These are phyloP conservation scores for Alopecurus myosuroides DNA, from an alignment of 176 grass and related monocot genomes.

Conservation along the genomic window DNA sequence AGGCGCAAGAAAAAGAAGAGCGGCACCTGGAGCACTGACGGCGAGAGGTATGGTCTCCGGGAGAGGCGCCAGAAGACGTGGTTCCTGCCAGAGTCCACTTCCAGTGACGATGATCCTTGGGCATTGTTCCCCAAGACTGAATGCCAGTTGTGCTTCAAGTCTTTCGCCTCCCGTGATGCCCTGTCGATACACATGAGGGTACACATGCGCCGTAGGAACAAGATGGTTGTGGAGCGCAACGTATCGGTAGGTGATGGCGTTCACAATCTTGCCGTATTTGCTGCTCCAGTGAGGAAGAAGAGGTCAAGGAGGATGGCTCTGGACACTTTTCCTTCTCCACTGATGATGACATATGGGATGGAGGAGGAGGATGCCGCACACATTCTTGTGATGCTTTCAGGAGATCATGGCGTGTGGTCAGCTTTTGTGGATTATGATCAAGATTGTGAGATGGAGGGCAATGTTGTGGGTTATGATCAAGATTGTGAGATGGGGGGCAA, in stretches of 20 bases:
- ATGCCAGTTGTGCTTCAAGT: conserved; percentile 40
- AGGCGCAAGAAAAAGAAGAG: conserved; percentile 3
- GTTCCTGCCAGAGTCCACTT: conserved; percentile 1
- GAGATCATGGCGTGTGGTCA: conserved; percentile 14
- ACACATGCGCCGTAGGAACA: neutral
- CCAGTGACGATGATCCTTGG: conserved; percentile 24
- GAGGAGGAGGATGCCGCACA: conserved; percentile 25
- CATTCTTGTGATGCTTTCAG: conserved; percentile 41
- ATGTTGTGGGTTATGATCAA: too few relatives aligned
- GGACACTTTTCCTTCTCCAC: neutral
- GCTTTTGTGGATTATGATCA: neutral
- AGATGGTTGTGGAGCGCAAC: neutral
- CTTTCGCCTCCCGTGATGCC: neutral
- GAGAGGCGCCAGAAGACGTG: neutral
- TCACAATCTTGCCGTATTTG: neutral
- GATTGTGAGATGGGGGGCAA: too few relatives aligned
- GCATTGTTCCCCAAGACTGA: conserved; percentile 3
- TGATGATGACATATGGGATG: conserved; percentile 13
- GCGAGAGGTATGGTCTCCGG: conserved; percentile 8
- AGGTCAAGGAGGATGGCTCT: neutral
- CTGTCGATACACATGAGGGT: conserved; percentile 25
- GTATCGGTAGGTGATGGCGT: neutral
- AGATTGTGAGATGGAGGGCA: too few relatives aligned
- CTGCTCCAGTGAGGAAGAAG: neutral
- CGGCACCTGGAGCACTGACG: neutral